Percentiles rank a stretch among this genome's conserved stretches.
Conservation (phyloP, 2,329 filamentous ascomycete species). For the Nemania sp. region DNA sequence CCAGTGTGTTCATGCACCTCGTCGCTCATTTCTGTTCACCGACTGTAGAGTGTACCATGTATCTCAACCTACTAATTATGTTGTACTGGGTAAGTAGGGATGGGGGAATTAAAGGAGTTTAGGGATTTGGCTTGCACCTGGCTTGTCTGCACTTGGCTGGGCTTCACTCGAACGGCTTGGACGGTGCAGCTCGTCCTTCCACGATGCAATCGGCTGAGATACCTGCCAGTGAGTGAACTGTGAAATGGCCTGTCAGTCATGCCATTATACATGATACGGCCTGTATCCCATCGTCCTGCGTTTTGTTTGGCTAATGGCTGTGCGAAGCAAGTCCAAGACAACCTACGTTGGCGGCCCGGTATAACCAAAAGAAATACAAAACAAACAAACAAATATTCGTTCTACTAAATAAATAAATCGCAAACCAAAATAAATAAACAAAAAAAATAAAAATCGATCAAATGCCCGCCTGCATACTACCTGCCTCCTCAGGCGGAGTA, state of each 20-base stretch:
- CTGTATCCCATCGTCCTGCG: not conserved
- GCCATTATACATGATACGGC: no score
- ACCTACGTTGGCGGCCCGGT: conserved; percentile 3
- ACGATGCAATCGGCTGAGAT: not conserved
- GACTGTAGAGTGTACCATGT: no score
- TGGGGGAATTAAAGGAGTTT: no score
- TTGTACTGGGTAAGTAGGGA: not conserved
- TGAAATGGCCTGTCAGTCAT: conserved; percentile 19
- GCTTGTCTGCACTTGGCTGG: not conserved
- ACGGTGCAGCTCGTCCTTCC: not conserved
- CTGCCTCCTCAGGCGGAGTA: conserved; percentile 25
- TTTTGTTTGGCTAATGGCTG: conserved; percentile 13
- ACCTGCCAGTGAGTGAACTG: no score
- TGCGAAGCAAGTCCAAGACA: not conserved
- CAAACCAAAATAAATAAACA: not conserved
- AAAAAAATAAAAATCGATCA: conserved; percentile 7
- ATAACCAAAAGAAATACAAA: not conserved
- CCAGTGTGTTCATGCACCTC: conserved; percentile 51
- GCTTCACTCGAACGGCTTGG: conserved; percentile 1
- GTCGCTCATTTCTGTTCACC: conserved; percentile 47
- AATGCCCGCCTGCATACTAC: conserved; percentile 21
- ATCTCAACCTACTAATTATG: no score
- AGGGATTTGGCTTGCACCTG: not conserved
- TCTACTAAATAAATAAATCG: not conserved
- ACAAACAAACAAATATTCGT: not conserved